These are phyloP conservation scores for Cyberlindnera amylophila DNA, from an alignment of 805 yeast species.

Conservation along the genomic window DNA sequence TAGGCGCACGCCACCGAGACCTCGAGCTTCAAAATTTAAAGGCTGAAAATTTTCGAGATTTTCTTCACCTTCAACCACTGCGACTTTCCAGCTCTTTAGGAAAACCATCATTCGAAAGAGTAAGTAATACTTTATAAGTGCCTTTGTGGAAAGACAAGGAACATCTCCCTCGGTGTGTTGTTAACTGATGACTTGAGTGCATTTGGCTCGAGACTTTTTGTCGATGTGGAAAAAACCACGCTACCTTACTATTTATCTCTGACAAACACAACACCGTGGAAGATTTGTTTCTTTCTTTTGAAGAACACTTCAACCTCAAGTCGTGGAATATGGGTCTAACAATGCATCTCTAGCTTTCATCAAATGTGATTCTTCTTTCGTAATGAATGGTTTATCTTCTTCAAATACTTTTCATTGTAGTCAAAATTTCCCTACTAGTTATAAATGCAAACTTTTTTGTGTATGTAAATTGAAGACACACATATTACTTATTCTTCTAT, in stretches of 20 bases:
- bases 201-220: slow-evolving; percentile 98
- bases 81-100: too few species aligned
- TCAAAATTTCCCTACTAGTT: not conserved
- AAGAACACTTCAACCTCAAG: not conserved
- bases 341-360: slow-evolving; percentile 9
- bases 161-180: not conserved
- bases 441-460: too few species aligned
- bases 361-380: not conserved
- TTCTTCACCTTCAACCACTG: too few species aligned
- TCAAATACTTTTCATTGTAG: not conserved
- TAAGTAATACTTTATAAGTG: not conserved
- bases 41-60: not conserved
- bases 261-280: slow-evolving; percentile 29
- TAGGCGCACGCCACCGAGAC: not conserved
- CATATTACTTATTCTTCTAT: slow-evolving; percentile 13
- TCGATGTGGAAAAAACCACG: slow-evolving; percentile 98
- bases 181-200: slow-evolving; percentile 62
- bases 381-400: not conserved
- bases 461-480: not conserved
- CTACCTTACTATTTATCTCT: slow-evolving; percentile 83
- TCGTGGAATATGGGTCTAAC: slow-evolving; percentile 9
- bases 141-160: not conserved
- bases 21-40: not conserved
- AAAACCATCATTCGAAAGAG: not conserved
- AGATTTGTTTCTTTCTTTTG: not conserved